Conservation (phyloP, 2,329 filamentous ascomycete genomes). For the Sporothrix schenckii region DNA sequence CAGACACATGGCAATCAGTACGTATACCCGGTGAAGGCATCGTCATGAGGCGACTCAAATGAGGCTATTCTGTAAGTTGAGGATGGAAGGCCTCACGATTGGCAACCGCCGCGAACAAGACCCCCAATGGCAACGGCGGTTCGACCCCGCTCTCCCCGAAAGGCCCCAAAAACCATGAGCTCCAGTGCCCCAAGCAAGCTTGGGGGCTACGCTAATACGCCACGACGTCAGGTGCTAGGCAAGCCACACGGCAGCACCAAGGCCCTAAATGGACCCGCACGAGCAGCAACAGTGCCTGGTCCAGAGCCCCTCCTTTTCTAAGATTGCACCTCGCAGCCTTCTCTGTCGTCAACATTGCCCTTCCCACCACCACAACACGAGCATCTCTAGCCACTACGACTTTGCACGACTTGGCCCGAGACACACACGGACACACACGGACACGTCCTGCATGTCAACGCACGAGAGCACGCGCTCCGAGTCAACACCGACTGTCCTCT, state of each 20-base stretch:
- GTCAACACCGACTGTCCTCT: not conserved
- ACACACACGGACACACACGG: no score
- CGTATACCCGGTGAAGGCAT: no score
- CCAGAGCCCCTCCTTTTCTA: not conserved
- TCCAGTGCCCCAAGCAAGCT: not conserved
- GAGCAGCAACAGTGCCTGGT: not conserved
- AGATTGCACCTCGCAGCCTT: not conserved
- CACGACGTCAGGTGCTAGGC: conserved; percentile 27
- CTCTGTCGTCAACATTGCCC: not conserved
- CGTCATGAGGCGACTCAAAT: no score
- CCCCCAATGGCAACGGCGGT: not conserved
- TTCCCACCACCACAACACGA: not conserved
- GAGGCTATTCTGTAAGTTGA: no score
- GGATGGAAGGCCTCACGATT: not conserved
- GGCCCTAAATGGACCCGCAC: not conserved
- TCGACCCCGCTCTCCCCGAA: not conserved
- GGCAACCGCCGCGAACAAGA: conserved; percentile 14
- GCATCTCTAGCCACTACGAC: not conserved
- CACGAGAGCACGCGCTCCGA: not conserved
- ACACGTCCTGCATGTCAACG: not conserved
- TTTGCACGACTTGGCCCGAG: no score
- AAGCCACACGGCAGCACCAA: not conserved
- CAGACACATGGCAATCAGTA: no score
- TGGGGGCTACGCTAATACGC: not conserved
- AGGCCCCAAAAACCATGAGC: not conserved